Conservation (phyloP, 2,329 filamentous ascomycete species). For the Phoma sp. region DNA sequence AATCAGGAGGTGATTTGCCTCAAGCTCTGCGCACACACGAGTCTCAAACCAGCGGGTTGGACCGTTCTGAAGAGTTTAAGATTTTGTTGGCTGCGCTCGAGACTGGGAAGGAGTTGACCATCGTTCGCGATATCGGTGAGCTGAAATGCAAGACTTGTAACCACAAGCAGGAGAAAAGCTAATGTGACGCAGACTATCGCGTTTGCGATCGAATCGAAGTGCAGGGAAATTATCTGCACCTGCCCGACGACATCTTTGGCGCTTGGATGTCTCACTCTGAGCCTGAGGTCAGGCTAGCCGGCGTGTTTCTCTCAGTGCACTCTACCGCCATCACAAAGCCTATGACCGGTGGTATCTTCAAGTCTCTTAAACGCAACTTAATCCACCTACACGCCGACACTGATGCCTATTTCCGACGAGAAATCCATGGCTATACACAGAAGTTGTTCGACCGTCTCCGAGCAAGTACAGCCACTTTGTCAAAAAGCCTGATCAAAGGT, state of each 20-base stretch:
- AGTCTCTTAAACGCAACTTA: constrained; percentile 69
- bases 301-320: constrained; percentile 78
- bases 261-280: constrained; percentile 47
- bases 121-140: constrained; percentile 51
- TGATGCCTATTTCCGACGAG: constrained; percentile 84
- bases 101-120: constrained; percentile 55
- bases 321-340: constrained; percentile 77
- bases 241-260: constrained; percentile 55
- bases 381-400: constrained; percentile 79
- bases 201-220: constrained; percentile 33
- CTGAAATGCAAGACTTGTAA: background rate
- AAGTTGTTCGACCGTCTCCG: constrained; percentile 76
- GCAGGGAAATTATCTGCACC: constrained; percentile 55
- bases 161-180: background rate
- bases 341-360: constrained; percentile 68
- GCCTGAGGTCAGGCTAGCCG: constrained; percentile 71
- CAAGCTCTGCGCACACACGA: constrained; percentile 16
- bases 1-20: constrained; percentile 25
- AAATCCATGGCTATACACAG: constrained; percentile 75
- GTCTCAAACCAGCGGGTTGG: constrained; percentile 17
- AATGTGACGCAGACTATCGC: constrained; percentile 29
- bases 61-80: constrained; percentile 37
- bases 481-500: constrained; percentile 25
- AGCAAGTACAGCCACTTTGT: constrained; percentile 43
- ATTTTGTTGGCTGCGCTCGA: constrained; percentile 51